Evolutionary conservation across 768 basidiomycete genomes (phyloP).

Genomic region (Boletus vermiculosoides): DNA sequence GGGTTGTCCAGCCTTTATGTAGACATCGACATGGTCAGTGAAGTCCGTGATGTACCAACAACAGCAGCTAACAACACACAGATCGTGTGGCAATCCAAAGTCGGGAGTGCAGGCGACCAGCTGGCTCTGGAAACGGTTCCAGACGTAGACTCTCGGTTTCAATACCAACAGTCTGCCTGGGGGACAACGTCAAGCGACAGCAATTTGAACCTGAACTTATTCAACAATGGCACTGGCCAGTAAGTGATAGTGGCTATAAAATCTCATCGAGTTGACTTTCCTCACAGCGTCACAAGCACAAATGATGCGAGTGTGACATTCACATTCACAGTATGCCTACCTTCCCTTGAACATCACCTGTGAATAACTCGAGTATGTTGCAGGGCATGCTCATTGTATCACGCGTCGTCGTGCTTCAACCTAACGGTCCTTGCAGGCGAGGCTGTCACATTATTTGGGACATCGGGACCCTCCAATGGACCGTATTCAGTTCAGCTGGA

Average conservation of each 20-base stretch:
- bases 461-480: conserved; percentile 37
- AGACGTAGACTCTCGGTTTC: conserved; percentile 39
- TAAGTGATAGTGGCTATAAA: conserved; percentile 8
- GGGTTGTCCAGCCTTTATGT: conserved; percentile 32
- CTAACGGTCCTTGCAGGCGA: conserved; percentile 33
- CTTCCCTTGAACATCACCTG: neutral
- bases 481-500: conserved; percentile 39
- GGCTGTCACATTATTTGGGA: conserved; percentile 46
- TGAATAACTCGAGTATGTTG: conserved; percentile 2
- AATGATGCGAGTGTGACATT: conserved; percentile 34
- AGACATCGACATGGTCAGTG: conserved; percentile 46
- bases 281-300: conserved; percentile 34
- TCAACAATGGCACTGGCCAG: conserved; percentile 45
- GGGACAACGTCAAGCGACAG: conserved; percentile 29
- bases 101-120: conserved; percentile 16
- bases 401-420: neutral
- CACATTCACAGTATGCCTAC: conserved; percentile 38
- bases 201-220: conserved; percentile 37
- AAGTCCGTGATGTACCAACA: neutral
- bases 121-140: conserved; percentile 23
- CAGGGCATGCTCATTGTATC: conserved; percentile 21
- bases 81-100: conserved; percentile 31
- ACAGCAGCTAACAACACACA: neutral
- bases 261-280: conserved; percentile 1
- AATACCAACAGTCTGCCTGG: conserved; percentile 39